phyloP scores from a whole-genome alignment of 805 yeast genomes.

The Metschnikowia noctiluminum region DNA sequence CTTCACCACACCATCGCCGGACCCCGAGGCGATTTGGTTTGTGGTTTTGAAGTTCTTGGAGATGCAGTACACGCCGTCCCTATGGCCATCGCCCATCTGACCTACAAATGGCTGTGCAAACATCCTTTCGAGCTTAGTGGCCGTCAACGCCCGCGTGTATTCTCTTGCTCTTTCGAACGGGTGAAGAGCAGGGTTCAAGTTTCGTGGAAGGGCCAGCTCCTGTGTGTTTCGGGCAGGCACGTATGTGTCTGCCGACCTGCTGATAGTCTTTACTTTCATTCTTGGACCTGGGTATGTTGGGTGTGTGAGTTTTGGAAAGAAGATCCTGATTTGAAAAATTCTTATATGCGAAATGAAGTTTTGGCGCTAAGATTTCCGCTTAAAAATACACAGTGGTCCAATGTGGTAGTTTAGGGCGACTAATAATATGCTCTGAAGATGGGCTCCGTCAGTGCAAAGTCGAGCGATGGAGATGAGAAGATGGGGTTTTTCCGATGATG shows the following conservation, averaged over 20 bases:
- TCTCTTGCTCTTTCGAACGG: constrained; percentile 97
- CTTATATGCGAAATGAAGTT: background rate
- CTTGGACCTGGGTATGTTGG: background rate
- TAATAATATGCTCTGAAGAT: too few relatives aligned
- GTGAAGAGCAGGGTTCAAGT: constrained; percentile 89
- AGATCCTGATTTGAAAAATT: background rate
- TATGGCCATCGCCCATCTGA: constrained; percentile 90
- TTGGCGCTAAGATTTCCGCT: background rate
- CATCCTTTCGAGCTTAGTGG: constrained; percentile 92
- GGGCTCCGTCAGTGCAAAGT: too few relatives aligned
- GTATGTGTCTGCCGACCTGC: constrained; percentile 86
- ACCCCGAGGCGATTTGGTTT: constrained; percentile 81
- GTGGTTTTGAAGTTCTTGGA: constrained; percentile 73
- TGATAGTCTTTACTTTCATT: constrained; percentile 84
- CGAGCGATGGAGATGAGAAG: background rate
- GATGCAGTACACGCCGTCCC: constrained; percentile 88
- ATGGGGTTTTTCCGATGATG: background rate
- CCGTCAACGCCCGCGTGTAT: constrained; percentile 89
- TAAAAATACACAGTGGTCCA: background rate
- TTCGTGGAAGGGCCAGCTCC: constrained; percentile 81
- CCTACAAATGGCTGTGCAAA: constrained; percentile 97
- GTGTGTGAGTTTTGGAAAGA: background rate
- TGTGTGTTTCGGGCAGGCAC: constrained; percentile 91
- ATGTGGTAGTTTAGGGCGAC: too few relatives aligned
- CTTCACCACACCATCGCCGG: constrained; percentile 93